Conservation (phyloP, 2,329 filamentous ascomycete species). For the Penicillium sp. region DNA sequence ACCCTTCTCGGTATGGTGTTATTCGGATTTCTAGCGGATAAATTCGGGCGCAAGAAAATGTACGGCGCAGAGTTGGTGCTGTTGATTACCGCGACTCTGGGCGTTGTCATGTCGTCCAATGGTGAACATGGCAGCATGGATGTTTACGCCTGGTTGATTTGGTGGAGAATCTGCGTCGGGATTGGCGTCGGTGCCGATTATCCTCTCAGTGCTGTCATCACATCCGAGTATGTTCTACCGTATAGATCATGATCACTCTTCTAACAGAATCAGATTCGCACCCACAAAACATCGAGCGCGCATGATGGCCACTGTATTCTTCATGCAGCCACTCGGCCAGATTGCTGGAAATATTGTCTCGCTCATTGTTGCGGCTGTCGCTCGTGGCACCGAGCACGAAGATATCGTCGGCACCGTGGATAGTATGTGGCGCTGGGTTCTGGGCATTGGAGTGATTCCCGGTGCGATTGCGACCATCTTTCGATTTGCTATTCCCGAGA, state of each 20-base stretch:
- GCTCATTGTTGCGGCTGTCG: conserved; percentile 40
- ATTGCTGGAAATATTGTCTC: conserved; percentile 59
- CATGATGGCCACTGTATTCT: conserved; percentile 63
- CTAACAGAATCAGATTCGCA: conserved; percentile 41
- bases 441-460: conserved; percentile 59
- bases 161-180: conserved; percentile 47
- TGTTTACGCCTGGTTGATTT: conserved; percentile 43
- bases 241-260: no score
- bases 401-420: conserved; percentile 46
- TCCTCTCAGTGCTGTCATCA: conserved; percentile 61
- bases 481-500: conserved; percentile 61
- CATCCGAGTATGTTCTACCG: conserved; percentile 58
- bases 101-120: conserved; percentile 43
- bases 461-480: conserved; percentile 60
- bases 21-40: conserved; percentile 47
- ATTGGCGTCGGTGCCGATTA: conserved; percentile 63
- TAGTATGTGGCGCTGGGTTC: conserved; percentile 61
- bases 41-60: conserved; percentile 47
- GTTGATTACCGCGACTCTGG: conserved; percentile 44
- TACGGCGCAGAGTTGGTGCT: conserved; percentile 48
- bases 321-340: conserved; percentile 64
- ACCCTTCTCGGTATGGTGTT: conserved; percentile 45
- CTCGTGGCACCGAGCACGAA: conserved; percentile 20
- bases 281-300: conserved; percentile 58
- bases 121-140: conserved; percentile 43